Evolutionary conservation across 2,329 filamentous ascomycete genomes (phyloP).

Genomic region (Epichloe coenophiala): DNA sequence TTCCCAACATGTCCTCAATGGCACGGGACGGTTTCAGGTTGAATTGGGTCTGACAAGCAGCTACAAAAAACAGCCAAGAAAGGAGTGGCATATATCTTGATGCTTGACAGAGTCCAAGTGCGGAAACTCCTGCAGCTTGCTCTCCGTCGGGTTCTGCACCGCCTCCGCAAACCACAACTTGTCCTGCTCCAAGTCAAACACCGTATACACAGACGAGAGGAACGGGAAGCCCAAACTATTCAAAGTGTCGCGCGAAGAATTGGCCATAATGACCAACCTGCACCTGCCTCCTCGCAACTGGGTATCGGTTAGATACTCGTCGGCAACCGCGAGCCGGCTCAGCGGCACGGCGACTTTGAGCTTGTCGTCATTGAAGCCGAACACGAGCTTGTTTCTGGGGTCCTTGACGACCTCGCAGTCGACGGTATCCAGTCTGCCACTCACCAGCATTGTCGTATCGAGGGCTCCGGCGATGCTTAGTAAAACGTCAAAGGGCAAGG

Average conservation of each 20-base stretch:
- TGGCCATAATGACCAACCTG: not conserved
- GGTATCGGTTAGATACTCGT: accelerated
- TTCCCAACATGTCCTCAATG: too few relatives aligned
- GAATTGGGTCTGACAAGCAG: too few relatives aligned
- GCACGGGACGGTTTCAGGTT: too few relatives aligned
- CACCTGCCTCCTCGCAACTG: not conserved
- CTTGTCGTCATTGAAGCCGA: not conserved
- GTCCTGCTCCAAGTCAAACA: not conserved
- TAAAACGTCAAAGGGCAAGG: not conserved
- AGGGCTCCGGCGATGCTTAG: not conserved
- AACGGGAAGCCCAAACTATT: not conserved
- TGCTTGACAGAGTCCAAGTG: too few relatives aligned
- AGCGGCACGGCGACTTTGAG: not conserved
- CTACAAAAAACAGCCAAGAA: too few relatives aligned
- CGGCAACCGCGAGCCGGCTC: not conserved
- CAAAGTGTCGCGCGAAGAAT: accelerated
- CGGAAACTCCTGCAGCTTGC: not conserved
- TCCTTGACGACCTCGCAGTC: not conserved
- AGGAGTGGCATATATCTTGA: too few relatives aligned
- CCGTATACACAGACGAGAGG: not conserved
- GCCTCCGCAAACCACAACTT: not conserved
- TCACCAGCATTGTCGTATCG: not conserved
- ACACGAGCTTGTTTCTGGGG: not conserved
- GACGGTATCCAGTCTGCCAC: not conserved
- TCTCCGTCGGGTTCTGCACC: not conserved